Conservation (phyloP, 2,329 filamentous ascomycete species). For the Ambrosiella xylebori region DNA sequence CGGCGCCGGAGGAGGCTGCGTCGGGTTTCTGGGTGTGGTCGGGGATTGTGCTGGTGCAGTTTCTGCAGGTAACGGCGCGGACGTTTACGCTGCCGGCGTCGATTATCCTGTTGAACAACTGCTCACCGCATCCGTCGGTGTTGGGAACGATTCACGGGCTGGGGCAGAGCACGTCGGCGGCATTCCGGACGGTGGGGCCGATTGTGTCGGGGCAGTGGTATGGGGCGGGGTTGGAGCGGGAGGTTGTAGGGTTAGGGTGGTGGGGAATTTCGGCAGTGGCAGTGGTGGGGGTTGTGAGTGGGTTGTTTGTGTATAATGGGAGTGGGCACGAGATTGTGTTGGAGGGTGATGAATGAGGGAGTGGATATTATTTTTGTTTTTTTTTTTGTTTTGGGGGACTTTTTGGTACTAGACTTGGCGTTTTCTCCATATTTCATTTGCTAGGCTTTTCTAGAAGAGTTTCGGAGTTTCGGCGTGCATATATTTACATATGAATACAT, state of each 20-base stretch:
- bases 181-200: conserved; percentile 33
- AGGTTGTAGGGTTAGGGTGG: conserved; percentile 31
- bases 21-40: conserved; percentile 39
- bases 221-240: conserved; percentile 27
- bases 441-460: too few species aligned
- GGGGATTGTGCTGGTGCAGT: conserved; percentile 42
- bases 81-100: conserved; percentile 48
- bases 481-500: too few species aligned
- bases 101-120: conserved; percentile 44
- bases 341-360: conserved; percentile 27
- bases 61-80: conserved; percentile 53
- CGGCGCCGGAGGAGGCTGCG: conserved; percentile 25
- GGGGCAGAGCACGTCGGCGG: conserved; percentile 32
- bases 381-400: not conserved
- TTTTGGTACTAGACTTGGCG: not conserved
- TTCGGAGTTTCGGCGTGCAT: too few species aligned
- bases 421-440: not conserved
- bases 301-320: conserved; percentile 47
- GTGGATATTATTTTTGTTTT: not conserved
- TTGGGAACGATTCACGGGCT: conserved; percentile 40
- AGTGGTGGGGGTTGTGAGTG: conserved; percentile 37
- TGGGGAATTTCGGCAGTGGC: conserved; percentile 33
- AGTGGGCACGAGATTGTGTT: conserved; percentile 42
- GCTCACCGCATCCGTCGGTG: conserved; percentile 39
- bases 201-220: conserved; percentile 33